Percentiles rank a stretch among this genome's conserved stretches.
These are phyloP conservation scores for Pythium folliculosum DNA, from an alignment of 352 stramenopile genomes.

Conservation along the genomic window DNA sequence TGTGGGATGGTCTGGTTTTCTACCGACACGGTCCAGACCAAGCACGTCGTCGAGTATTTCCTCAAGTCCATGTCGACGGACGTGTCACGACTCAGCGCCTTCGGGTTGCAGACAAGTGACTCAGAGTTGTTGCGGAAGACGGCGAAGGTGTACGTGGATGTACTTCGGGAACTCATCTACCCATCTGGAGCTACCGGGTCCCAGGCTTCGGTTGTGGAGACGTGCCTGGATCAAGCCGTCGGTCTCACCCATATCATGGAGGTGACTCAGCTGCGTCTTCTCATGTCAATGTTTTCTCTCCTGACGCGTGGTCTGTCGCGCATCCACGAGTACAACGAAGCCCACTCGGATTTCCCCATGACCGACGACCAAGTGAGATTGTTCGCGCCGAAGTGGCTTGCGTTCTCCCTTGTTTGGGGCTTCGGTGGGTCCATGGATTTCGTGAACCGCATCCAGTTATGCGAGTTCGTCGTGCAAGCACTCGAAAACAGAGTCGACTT, in stretches of 20 bases:
- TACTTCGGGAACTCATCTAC: constrained; percentile 61
- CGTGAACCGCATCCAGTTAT: constrained; percentile 90
- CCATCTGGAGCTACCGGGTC: constrained; percentile 39
- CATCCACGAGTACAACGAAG: constrained; percentile 99
- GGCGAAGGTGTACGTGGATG: constrained; percentile 63
- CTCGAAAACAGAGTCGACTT: constrained; percentile 90
- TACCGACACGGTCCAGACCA: constrained; percentile 93
- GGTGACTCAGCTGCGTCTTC: constrained; percentile 90
- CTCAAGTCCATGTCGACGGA: constrained; percentile 73
- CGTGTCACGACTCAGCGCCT: constrained; percentile 59
- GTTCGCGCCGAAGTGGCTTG: constrained; percentile 97
- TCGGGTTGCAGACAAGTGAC: constrained; percentile 66
- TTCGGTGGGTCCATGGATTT: constrained; percentile 97
- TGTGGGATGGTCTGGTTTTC: constrained; percentile 99
- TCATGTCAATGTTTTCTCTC: constrained; percentile 97
- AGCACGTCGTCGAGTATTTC: constrained; percentile 91
- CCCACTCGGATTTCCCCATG: constrained; percentile 98
- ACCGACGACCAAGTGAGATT: constrained; percentile 93
- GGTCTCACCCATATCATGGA: constrained; percentile 96
- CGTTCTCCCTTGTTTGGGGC: constrained; percentile 99
- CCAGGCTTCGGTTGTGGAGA: constrained; percentile 82
- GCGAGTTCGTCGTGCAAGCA: constrained; percentile 86
- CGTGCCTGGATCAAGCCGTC: constrained; percentile 93
- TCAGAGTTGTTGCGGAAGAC: constrained; percentile 65
- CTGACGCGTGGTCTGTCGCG: constrained; percentile 92